Conservation (phyloP, 768 basidiomycete species). For the Lentinula detonsa region DNA sequence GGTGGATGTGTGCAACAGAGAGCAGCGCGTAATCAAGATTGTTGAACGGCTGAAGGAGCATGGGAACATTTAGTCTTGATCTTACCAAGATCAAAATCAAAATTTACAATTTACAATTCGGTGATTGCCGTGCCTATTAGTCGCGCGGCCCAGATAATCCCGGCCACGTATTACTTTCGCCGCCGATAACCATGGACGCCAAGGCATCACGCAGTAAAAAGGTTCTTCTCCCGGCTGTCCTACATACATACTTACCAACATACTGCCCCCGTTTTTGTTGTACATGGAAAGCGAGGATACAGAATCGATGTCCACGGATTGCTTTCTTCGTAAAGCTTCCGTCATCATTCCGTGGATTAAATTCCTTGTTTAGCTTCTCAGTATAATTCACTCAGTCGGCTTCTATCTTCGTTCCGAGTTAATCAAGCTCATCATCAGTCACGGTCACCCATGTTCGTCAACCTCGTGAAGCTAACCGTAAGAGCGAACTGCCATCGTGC, state of each 20-base stretch:
- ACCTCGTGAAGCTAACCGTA: not conserved
- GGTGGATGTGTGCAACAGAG: conserved; percentile 1
- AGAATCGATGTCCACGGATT: not conserved
- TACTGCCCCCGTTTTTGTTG: not conserved
- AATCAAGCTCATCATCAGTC: not conserved
- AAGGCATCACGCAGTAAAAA: not conserved
- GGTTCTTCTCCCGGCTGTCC: not conserved
- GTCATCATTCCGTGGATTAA: no score
- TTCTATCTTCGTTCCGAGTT: not conserved
- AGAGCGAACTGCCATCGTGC: not conserved
- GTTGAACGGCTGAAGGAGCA: not conserved
- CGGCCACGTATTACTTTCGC: not conserved
- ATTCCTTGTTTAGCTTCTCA: not conserved
- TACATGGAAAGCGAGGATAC: not conserved
- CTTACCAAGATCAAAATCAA: not conserved
- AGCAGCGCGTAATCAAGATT: not conserved
- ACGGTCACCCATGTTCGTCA: not conserved
- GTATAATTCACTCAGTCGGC: not conserved
- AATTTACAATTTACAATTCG: not conserved
- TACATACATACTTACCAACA: not conserved
- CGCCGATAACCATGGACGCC: not conserved
- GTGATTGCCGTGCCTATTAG: not conserved
- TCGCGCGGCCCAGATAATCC: no score
- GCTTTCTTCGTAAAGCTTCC: not conserved
- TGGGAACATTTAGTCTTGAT: not conserved